phyloP scores from a whole-genome alignment of 345 rosid species.

The Erysimum cheiranthoides region DNA sequence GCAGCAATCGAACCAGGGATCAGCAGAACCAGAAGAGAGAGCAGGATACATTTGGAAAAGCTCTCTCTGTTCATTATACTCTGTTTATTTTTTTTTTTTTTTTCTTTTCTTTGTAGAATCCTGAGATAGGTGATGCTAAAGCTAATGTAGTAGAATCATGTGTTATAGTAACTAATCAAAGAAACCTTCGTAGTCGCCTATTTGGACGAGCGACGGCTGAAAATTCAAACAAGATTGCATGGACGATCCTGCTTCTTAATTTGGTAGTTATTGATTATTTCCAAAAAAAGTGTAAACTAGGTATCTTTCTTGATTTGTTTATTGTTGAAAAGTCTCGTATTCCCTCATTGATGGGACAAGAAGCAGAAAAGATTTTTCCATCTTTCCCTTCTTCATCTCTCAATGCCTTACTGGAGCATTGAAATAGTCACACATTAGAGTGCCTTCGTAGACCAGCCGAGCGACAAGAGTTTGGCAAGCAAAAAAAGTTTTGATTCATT shows the following conservation, averaged over 20 bases:
- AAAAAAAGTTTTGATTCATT: no score
- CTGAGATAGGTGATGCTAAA: slow-evolving; percentile 27
- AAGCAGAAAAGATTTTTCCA: not conserved
- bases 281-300: not conserved
- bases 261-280: not conserved
- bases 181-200: not conserved
- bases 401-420: no score
- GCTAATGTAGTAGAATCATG: not conserved
- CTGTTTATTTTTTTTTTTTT: not conserved
- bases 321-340: not conserved
- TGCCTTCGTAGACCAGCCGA: no score
- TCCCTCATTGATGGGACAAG: slow-evolving; percentile 1
- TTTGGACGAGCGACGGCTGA: not conserved
- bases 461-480: no score
- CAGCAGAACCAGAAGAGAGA: slow-evolving; percentile 35
- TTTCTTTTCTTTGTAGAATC: not conserved
- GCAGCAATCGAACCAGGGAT: not conserved
- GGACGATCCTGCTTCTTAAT: not conserved
- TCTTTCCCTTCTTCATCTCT: no score
- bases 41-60: slow-evolving; percentile 8
- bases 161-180: not conserved
- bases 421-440: no score
- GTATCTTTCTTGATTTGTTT: not conserved
- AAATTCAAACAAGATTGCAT: not conserved
- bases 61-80: slow-evolving; percentile 30